Evolutionary conservation across 1,284 basidiomycete species (phyloP), one percentile per base, ranked within the genome.

Genomic region (Pseudozyma flocculosa): DNA sequence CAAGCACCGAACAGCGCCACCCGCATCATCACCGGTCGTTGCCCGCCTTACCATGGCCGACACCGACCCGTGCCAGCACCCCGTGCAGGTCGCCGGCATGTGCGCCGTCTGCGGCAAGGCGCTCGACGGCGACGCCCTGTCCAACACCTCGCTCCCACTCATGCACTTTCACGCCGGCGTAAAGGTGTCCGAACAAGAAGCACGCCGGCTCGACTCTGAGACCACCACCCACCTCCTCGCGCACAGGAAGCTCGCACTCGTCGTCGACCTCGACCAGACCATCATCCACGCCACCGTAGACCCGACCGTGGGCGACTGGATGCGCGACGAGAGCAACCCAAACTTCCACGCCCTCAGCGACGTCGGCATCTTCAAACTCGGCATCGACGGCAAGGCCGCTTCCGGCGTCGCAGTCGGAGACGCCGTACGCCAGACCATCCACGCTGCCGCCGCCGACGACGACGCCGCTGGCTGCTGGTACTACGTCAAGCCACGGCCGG

Each of bases 241-340:
- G 45, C 81, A 85, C 15, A 84, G 87, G 53, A 92, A 88, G 74
- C 85, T 98, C 21, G 91, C 90, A 13, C 86, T 98, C 59, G 96
- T 98, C 71, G 94, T 98, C 69, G 94, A 98, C 81, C 85, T 98
- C 38, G 94, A 98, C 81, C 94, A 98, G 79, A 98, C 94, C 8
- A 92, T 98, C 75, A 92, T 98, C 10, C 94, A 98, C 77, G 94
- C 95, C 11, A 97, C 94, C 0, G 94, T 97, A 32, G 94, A 98
- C 79, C 93, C 95, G 1, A 97, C 94, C 0, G 92, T 97, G 0
- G 92, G 92, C 23, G 93, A 97, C 76, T 97, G 94, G 94, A 89
- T 96, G 75, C 79, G 83, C 1, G 91, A 94, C 75, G 87, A 81
- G 49, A 82, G 82, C 54, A 93, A 93, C 80, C 89, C 91, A 11